Percentiles rank a stretch among this genome's conserved stretches.
Conservation (phyloP, 1,284 basidiomycete genomes). For the Malassezia japonica region DNA sequence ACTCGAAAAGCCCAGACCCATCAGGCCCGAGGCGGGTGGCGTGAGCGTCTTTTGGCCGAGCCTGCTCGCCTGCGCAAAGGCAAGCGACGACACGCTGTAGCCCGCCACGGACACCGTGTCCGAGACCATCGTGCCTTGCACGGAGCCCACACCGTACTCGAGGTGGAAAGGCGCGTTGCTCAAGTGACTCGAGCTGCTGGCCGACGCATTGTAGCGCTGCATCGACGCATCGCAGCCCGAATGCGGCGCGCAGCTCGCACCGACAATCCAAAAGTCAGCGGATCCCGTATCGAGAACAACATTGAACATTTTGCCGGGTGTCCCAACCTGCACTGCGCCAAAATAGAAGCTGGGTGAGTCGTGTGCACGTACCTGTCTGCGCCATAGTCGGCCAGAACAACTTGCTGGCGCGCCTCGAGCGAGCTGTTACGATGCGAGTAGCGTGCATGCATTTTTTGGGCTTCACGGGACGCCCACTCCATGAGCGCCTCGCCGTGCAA, state of each 20-base stretch:
- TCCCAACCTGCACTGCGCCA: conserved; percentile 35
- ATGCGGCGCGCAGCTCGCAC: conserved; percentile 47
- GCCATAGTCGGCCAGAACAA: conserved; percentile 9
- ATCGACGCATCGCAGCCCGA: conserved; percentile 40
- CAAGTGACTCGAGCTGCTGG: conserved; percentile 28
- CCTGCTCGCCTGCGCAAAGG: conserved; percentile 42
- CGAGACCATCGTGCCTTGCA: conserved; percentile 59
- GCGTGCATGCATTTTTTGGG: neutral
- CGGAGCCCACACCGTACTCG: conserved; percentile 70
- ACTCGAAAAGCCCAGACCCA: conserved; percentile 48
- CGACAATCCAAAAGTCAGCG: conserved; percentile 64
- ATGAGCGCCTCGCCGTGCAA: neutral
- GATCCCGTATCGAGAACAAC: conserved; percentile 62
- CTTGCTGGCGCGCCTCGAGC: conserved; percentile 5
- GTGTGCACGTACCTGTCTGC: conserved; percentile 11
- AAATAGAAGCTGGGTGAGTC: conserved; percentile 50
- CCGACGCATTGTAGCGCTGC: conserved; percentile 27
- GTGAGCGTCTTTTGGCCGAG: conserved; percentile 42
- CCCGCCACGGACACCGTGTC: conserved; percentile 53
- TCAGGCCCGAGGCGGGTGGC: conserved; percentile 48
- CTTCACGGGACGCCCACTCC: neutral
- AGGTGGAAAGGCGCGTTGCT: conserved; percentile 56
- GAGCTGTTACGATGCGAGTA: neutral
- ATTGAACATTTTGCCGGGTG: conserved; percentile 51
- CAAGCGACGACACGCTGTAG: conserved; percentile 42